These are phyloP conservation scores for Piloderma croceum DNA, from an alignment of 768 basidiomycete genomes.

Conservation along the genomic window DNA sequence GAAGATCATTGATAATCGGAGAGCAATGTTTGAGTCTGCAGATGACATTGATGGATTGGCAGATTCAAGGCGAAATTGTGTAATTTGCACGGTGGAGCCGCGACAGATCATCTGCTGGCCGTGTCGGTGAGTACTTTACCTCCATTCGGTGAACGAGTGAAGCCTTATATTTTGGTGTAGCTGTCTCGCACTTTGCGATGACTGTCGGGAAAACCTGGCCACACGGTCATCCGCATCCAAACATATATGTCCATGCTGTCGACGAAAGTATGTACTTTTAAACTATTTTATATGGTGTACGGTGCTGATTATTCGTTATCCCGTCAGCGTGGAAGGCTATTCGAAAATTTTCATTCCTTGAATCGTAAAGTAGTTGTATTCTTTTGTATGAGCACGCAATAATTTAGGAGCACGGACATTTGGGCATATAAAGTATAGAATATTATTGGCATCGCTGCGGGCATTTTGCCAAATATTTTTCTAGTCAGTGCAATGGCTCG, in stretches of 20 bases:
- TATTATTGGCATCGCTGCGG: too few species aligned
- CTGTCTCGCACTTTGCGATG: conserved; percentile 48
- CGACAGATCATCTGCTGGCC: conserved; percentile 40
- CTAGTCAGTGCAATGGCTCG: too few species aligned
- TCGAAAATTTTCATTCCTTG: conserved; percentile 31
- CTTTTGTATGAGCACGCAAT: too few species aligned
- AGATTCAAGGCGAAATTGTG: conserved; percentile 33
- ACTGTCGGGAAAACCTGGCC: conserved; percentile 49
- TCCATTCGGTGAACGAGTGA: too few species aligned
- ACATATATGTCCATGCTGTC: conserved; percentile 49
- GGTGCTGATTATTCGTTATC: not conserved
- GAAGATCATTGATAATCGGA: not conserved
- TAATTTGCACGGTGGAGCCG: conserved; percentile 35
- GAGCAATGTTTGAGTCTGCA: not conserved
- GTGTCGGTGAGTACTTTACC: conserved; percentile 31
- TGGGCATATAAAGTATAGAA: too few species aligned
- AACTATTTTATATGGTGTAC: too few species aligned
- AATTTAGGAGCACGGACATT: too few species aligned
- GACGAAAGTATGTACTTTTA: conserved; percentile 34
- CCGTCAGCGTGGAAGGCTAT: conserved; percentile 27
- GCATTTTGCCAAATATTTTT: too few species aligned
- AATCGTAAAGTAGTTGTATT: too few species aligned
- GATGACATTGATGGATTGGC: not conserved
- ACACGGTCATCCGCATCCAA: conserved; percentile 43
- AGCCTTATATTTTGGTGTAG: conserved; percentile 19